phyloP scores from a whole-genome alignment of 768 basidiomycete species.

The Naematelia encephala region DNA sequence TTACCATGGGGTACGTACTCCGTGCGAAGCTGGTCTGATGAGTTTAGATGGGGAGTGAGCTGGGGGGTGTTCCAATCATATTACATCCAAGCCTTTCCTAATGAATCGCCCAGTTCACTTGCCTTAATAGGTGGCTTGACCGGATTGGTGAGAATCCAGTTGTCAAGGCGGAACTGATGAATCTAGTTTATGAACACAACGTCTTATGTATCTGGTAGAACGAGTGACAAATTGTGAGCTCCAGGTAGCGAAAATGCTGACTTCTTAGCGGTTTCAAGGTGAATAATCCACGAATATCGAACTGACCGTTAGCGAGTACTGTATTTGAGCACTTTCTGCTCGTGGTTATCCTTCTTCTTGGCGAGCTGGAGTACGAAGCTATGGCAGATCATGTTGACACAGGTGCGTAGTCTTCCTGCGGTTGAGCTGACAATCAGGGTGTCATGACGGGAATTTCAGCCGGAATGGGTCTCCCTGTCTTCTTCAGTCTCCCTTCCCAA shows the following conservation, averaged over 20 bases:
- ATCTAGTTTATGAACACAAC: too few species aligned
- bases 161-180: too few species aligned
- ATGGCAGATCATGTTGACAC: constrained; percentile 28
- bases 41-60: constrained; percentile 27
- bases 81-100: too few species aligned
- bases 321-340: constrained; percentile 12
- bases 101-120: too few species aligned
- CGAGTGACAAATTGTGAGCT: too few species aligned
- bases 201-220: too few species aligned
- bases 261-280: too few species aligned
- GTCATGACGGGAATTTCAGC: constrained; percentile 26
- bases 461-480: constrained; percentile 33
- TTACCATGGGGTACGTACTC: constrained; percentile 27
- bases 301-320: constrained; percentile 31
- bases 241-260: too few species aligned
- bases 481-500: constrained; percentile 44
- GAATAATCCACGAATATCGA: too few species aligned
- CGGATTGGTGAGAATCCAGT: too few species aligned
- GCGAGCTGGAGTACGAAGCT: constrained; percentile 21
- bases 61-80: constrained; percentile 34
- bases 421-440: constrained; percentile 16
- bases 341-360: constrained; percentile 25
- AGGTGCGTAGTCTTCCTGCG: constrained; percentile 17
- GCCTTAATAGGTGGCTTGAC: too few species aligned
- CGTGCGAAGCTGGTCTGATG: not conserved